Conservation (phyloP, 306 rosid genomes). For the Lathyrus tuberosus region DNA sequence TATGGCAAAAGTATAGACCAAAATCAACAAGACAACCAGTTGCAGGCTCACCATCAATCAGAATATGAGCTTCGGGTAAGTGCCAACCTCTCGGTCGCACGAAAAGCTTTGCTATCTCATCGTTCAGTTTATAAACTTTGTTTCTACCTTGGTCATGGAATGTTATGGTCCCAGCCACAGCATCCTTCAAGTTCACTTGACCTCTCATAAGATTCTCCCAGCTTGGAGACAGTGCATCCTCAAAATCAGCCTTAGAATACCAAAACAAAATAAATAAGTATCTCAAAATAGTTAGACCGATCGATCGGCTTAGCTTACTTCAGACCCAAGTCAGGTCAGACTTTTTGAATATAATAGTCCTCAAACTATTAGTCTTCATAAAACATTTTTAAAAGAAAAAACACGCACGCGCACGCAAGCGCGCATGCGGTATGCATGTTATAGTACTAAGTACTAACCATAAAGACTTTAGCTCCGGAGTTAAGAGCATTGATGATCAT, state of each 20-base stretch:
- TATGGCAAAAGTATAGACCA: slow-evolving; percentile 84
- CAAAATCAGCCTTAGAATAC: slow-evolving; percentile 73
- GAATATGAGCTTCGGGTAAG: slow-evolving; percentile 79
- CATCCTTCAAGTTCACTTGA: slow-evolving; percentile 87
- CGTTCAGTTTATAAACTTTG: slow-evolving; percentile 78
- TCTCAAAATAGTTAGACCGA: too few relatives aligned
- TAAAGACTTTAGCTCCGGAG: slow-evolving; percentile 90
- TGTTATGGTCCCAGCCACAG: slow-evolving; percentile 78
- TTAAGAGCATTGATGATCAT: slow-evolving; percentile 95
- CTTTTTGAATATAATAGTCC: not conserved
- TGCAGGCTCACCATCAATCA: slow-evolving; percentile 88
- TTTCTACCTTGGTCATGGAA: slow-evolving; percentile 78
- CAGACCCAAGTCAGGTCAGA: not conserved
- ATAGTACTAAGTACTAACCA: slow-evolving; percentile 54
- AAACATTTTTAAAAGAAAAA: not conserved
- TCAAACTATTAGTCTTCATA: not conserved
- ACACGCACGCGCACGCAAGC: not conserved
- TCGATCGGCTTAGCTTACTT: not conserved
- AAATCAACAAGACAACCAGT: slow-evolving; percentile 88
- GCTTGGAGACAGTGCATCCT: slow-evolving; percentile 93
- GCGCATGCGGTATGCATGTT: not conserved
- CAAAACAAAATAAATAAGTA: not conserved
- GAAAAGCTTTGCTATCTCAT: slow-evolving; percentile 78
- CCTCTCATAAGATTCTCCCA: slow-evolving; percentile 94
- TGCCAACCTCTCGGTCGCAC: slow-evolving; percentile 98